These are phyloP conservation scores for Parmelia sp. DNA, from an alignment of 495 filamentous ascomycete species.

Conservation along the genomic window DNA sequence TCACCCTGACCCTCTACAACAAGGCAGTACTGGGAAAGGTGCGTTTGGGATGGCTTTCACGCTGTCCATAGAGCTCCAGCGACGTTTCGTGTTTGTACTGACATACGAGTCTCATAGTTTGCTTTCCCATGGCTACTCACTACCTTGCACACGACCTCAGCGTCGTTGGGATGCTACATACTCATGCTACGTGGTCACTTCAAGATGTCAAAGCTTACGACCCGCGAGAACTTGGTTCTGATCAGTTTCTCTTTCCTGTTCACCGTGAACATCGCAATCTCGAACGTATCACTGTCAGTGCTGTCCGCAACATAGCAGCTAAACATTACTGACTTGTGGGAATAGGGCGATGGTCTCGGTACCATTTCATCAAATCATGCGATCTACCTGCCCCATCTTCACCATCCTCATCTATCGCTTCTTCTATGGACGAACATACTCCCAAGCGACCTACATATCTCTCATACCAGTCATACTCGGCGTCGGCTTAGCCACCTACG, in stretches of 20 bases:
- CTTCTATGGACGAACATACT: conserved; percentile 43
- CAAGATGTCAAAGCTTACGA: conserved; percentile 39
- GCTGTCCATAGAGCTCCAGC: not conserved
- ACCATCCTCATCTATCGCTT: conserved; percentile 51
- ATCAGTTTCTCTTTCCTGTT: conserved; percentile 50
- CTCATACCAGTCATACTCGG: conserved; percentile 53
- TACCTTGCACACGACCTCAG: conserved; percentile 44
- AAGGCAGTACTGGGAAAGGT: conserved; percentile 51
- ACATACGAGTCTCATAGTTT: conserved; percentile 9
- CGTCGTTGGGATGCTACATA: conserved; percentile 44
- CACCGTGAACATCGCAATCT: conserved; percentile 55
- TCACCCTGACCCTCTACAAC: conserved; percentile 50
- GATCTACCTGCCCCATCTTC: conserved; percentile 49
- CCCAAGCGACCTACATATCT: conserved; percentile 46
- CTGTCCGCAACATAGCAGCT: not conserved
- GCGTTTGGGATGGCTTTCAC: conserved; percentile 7
- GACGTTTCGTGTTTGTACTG: not conserved
- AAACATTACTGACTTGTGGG: not conserved
- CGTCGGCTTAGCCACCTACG: conserved; percentile 48
- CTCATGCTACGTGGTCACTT: conserved; percentile 43
- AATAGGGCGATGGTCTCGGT: conserved; percentile 48
- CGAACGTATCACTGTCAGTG: conserved; percentile 35
- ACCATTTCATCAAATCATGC: conserved; percentile 55
- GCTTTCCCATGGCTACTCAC: conserved; percentile 52
- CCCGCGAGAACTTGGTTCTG: conserved; percentile 41